Evolutionary conservation across 805 yeast genomes (phyloP).

Genomic region (Starmerella stellata): DNA sequence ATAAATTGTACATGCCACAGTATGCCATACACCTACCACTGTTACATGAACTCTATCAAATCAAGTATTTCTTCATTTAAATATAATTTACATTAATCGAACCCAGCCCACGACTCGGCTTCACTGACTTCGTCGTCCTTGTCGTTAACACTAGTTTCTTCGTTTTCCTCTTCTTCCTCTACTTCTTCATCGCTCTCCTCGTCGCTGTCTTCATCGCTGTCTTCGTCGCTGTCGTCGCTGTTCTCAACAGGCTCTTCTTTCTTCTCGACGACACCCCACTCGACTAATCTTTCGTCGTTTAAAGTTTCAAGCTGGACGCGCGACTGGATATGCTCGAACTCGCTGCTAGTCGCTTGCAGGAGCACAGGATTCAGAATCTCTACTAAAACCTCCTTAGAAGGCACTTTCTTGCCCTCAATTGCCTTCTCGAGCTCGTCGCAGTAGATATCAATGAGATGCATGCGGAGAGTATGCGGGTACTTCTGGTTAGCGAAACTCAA

Average conservation of each 20-base stretch:
- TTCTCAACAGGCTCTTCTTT: conserved; percentile 4
- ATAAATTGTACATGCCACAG: no score
- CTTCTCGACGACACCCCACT: conserved; percentile 34
- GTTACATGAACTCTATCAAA: no score
- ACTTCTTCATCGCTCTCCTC: conserved; percentile 35
- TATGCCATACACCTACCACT: no score
- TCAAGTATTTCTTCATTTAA: no score
- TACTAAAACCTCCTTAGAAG: conserved; percentile 32
- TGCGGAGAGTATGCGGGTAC: conserved; percentile 57
- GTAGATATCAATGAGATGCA: conserved; percentile 69
- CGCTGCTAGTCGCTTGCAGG: conserved; percentile 30
- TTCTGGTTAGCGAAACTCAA: conserved; percentile 35
- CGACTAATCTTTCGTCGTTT: conserved; percentile 40
- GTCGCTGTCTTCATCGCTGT: conserved; percentile 15
- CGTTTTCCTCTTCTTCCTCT: conserved; percentile 2
- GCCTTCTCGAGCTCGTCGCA: conserved; percentile 67
- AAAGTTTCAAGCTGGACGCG: conserved; percentile 51
- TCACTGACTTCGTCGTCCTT: conserved; percentile 18
- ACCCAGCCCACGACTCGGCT: conserved; percentile 23
- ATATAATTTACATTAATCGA: conserved; percentile 19
- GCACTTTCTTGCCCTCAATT: not conserved
- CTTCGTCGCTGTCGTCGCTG: conserved; percentile 4
- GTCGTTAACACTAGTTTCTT: conserved; percentile 3
- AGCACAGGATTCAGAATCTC: conserved; percentile 44
- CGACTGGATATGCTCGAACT: conserved; percentile 44